Percentiles rank a stretch among this genome's conserved stretches.
Conservation (phyloP, 345 rosid species). For the Salix arbutifolia region DNA sequence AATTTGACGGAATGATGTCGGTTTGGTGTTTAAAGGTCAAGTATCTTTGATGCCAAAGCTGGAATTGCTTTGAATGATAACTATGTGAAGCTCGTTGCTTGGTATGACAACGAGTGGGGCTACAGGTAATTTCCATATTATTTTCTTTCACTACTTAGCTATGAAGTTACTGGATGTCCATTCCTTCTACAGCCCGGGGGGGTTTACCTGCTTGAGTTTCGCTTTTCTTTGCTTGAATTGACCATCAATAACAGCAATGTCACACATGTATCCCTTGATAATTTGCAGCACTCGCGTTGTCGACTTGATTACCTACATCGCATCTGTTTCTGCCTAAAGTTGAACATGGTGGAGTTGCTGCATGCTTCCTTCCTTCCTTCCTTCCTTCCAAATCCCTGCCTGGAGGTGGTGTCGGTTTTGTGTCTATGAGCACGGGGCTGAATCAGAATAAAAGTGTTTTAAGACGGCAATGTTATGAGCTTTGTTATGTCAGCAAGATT, state of each 20-base stretch:
- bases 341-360: not conserved
- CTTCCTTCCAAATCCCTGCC: not conserved
- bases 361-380: not conserved
- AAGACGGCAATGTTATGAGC: not conserved
- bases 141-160: not conserved
- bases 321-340: not conserved
- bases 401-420: not conserved
- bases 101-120: constrained; percentile 32
- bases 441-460: not conserved
- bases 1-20: not conserved
- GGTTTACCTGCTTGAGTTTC: not conserved
- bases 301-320: constrained; percentile 17
- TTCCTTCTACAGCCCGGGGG: not conserved
- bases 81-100: constrained; percentile 16
- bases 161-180: not conserved
- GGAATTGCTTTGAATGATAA: constrained; percentile 27
- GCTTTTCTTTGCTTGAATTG: not conserved
- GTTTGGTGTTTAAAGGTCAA: constrained; percentile 9
- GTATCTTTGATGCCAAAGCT: constrained; percentile 32
- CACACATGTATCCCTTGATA: not conserved
- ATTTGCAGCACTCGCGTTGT: constrained; percentile 28
- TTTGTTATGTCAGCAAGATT: not conserved
- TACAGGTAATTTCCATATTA: constrained; percentile 19
- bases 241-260: not conserved
- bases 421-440: not conserved